These are phyloP conservation scores for Exidia glandulosa DNA, from an alignment of 768 basidiomycete genomes.

Conservation along the genomic window DNA sequence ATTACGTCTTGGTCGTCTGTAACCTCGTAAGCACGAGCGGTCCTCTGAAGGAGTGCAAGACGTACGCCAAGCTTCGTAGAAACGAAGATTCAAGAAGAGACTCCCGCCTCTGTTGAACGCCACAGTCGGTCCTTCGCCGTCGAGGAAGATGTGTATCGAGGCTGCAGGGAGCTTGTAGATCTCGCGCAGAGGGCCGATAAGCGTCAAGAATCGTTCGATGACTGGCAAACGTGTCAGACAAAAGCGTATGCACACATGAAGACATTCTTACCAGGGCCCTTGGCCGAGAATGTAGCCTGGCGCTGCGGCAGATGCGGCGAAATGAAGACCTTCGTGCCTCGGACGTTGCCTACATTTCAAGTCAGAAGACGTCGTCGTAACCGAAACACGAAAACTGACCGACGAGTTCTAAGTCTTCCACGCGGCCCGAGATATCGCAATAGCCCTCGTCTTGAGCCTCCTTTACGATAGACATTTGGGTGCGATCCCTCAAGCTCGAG, in stretches of 20 bases:
- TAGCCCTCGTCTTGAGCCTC: slow-evolving; percentile 74
- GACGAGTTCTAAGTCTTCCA: slow-evolving; percentile 47
- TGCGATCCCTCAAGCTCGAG: slow-evolving; percentile 48
- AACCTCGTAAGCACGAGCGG: neutral
- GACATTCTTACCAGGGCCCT: neutral
- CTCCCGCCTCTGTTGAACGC: slow-evolving; percentile 89
- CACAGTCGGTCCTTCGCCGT: slow-evolving; percentile 66
- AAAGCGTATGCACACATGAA: slow-evolving; percentile 7
- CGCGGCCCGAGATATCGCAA: slow-evolving; percentile 62
- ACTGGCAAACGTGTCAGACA: slow-evolving; percentile 20
- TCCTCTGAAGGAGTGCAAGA: slow-evolving; percentile 9
- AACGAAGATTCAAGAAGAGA: slow-evolving; percentile 81
- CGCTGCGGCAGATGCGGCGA: slow-evolving; percentile 17
- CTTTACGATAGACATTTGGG: slow-evolving; percentile 59
- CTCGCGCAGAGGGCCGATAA: slow-evolving; percentile 52
- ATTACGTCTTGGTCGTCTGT: slow-evolving; percentile 63
- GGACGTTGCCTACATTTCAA: slow-evolving; percentile 41
- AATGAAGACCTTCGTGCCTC: slow-evolving; percentile 48
- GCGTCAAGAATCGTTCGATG: slow-evolving; percentile 60
- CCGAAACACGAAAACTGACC: slow-evolving; percentile 28
- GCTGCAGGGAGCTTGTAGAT: slow-evolving; percentile 65
- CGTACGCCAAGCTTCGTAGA: slow-evolving; percentile 81
- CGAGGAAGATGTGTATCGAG: slow-evolving; percentile 80
- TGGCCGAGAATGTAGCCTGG: neutral
- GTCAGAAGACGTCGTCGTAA: neutral